A percentile compares a stretch with the other conserved stretches of the same genome.
Evolutionary conservation across 805 yeast species (phyloP).

Genomic region (Cyberlindnera lachancei): DNA sequence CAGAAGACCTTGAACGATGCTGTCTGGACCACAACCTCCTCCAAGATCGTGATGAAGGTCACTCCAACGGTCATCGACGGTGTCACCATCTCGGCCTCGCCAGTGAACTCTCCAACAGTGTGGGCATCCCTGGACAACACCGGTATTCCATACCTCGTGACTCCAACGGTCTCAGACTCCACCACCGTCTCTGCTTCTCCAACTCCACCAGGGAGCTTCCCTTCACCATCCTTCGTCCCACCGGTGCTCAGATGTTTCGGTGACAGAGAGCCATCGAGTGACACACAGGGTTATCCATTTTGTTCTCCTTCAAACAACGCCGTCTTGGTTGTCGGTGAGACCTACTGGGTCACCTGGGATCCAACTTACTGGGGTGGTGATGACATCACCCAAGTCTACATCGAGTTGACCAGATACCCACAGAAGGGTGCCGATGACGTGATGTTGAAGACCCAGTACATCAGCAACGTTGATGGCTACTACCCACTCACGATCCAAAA

Average conservation of each 20-base stretch:
- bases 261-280: slow-evolving; percentile 29
- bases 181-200: slow-evolving; percentile 34
- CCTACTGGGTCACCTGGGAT: slow-evolving; percentile 43
- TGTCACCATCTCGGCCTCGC: slow-evolving; percentile 35
- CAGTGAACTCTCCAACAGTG: slow-evolving; percentile 30
- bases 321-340: slow-evolving; percentile 38
- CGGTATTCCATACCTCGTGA: slow-evolving; percentile 35
- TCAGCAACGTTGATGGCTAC: slow-evolving; percentile 32
- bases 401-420: slow-evolving; percentile 30
- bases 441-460: slow-evolving; percentile 27
- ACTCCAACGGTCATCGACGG: slow-evolving; percentile 48
- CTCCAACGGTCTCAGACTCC: slow-evolving; percentile 31
- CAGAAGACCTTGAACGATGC: slow-evolving; percentile 17
- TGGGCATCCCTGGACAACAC: slow-evolving; percentile 38
- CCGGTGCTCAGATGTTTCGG: slow-evolving; percentile 39
- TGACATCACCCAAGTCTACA: slow-evolving; percentile 27
- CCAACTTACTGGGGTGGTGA: slow-evolving; percentile 35
- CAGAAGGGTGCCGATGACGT: slow-evolving; percentile 23
- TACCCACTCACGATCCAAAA: slow-evolving; percentile 29
- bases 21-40: slow-evolving; percentile 31
- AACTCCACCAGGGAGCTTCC: slow-evolving; percentile 31
- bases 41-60: slow-evolving; percentile 28
- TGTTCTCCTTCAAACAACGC: slow-evolving; percentile 34
- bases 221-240: slow-evolving; percentile 32
- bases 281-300: slow-evolving; percentile 31